A percentile compares a stretch with the other conserved stretches of the same genome.
These are phyloP conservation scores for Cystofilobasidium ferigula DNA, from an alignment of 768 basidiomycete species.

Conservation along the genomic window DNA sequence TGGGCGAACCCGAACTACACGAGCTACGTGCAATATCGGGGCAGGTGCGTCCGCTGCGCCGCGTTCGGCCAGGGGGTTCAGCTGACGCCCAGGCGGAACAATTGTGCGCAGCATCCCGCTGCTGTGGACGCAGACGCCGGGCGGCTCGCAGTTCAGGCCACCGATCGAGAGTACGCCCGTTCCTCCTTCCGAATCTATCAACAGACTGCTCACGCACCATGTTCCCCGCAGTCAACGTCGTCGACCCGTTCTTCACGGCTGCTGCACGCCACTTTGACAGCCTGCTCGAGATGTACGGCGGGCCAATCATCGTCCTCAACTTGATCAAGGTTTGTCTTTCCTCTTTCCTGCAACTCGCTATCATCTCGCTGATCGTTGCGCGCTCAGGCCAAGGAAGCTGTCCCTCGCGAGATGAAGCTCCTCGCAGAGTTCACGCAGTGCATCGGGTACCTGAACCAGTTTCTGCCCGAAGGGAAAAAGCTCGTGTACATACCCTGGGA, in stretches of 20 bases:
- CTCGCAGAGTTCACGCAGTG: slow-evolving; percentile 85
- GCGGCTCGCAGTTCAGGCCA: slow-evolving; percentile 78
- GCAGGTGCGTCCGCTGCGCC: slow-evolving; percentile 4
- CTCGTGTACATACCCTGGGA: slow-evolving; percentile 94
- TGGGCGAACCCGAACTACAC: slow-evolving; percentile 63
- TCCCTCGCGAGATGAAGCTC: slow-evolving; percentile 70
- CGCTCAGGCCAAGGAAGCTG: slow-evolving; percentile 42
- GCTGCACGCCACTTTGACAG: slow-evolving; percentile 89
- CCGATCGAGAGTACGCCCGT: slow-evolving; percentile 76
- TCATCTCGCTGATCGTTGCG: not conserved
- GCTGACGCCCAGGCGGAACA: not conserved
- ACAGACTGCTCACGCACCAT: not conserved
- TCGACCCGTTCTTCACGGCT: slow-evolving; percentile 89
- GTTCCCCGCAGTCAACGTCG: slow-evolving; percentile 58
- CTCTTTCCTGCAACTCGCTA: not conserved
- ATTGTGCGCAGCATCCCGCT: slow-evolving; percentile 57
- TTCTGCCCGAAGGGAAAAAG: slow-evolving; percentile 69
- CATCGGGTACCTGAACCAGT: slow-evolving; percentile 86
- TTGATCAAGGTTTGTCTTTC: slow-evolving; percentile 65
- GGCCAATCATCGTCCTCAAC: slow-evolving; percentile 81
- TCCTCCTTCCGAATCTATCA: not conserved
- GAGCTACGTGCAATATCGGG: slow-evolving; percentile 73
- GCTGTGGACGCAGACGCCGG: slow-evolving; percentile 91
- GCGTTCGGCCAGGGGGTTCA: not conserved
- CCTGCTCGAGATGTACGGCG: slow-evolving; percentile 76